Percentiles rank a stretch among this genome's conserved stretches.
These are phyloP conservation scores for Suillus fuscotomentosus DNA, from an alignment of 768 basidiomycete species.

Conservation along the genomic window DNA sequence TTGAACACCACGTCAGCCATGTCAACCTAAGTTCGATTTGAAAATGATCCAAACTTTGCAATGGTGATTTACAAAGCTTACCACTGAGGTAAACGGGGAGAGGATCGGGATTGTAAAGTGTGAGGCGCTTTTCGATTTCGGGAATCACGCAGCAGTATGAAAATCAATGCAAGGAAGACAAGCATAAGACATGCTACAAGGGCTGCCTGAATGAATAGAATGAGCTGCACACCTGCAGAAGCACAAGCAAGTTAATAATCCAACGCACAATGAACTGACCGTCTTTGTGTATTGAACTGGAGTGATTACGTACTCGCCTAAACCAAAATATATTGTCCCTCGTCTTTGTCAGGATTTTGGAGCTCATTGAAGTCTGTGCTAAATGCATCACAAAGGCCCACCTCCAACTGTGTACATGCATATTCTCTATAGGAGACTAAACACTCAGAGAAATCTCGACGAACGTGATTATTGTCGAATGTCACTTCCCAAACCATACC, in stretches of 20 bases:
- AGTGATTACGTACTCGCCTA: too few species aligned
- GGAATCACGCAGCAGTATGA: neutral
- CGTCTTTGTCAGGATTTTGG: too few species aligned
- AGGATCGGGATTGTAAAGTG: slow-evolving; percentile 80
- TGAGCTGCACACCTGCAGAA: slow-evolving; percentile 10
- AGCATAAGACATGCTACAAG: slow-evolving; percentile 21
- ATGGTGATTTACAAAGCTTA: slow-evolving; percentile 24
- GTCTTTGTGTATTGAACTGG: too few species aligned
- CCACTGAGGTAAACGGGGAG: slow-evolving; percentile 78
- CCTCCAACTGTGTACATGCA: too few species aligned
- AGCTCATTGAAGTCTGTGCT: too few species aligned
- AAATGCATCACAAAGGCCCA: too few species aligned
- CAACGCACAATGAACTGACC: slow-evolving; percentile 43
- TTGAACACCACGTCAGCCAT: too few species aligned
- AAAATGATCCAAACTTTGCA: neutral
- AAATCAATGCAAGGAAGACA: slow-evolving; percentile 16
- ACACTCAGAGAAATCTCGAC: too few species aligned
- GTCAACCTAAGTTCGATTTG: neutral
- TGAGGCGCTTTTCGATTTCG: slow-evolving; percentile 31
- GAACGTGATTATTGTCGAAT: too few species aligned
- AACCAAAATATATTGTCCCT: too few species aligned
- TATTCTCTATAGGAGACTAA: too few species aligned
- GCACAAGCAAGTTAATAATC: neutral
- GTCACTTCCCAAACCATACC: too few species aligned
- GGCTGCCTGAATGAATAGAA: slow-evolving; percentile 9